Conservation (phyloP, 768 basidiomycete genomes). For the Leccinum fibrillosum region DNA sequence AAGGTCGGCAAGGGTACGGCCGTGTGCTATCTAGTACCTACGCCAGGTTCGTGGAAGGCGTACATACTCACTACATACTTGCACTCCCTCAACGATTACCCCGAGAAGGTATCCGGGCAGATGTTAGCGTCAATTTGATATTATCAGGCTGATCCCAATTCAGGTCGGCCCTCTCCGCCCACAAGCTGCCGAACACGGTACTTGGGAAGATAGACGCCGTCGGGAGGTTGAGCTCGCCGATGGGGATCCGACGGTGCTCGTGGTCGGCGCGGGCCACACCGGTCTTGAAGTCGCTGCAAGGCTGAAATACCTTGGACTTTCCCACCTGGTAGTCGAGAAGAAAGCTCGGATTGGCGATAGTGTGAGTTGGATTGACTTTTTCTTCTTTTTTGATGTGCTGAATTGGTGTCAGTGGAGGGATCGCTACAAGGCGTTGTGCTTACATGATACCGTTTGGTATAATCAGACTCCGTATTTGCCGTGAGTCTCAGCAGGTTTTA, state of each 20-base stretch:
- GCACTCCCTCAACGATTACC: slow-evolving; percentile 53
- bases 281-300: slow-evolving; percentile 65
- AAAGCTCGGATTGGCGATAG: slow-evolving; percentile 50
- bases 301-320: slow-evolving; percentile 57
- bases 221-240: slow-evolving; percentile 44
- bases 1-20: slow-evolving; percentile 49
- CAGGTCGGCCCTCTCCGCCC: slow-evolving; percentile 42
- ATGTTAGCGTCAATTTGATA: not conserved
- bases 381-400: not conserved
- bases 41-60: slow-evolving; percentile 52
- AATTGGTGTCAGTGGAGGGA: slow-evolving; percentile 42
- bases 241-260: slow-evolving; percentile 53
- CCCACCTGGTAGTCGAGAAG: slow-evolving; percentile 55
- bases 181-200: slow-evolving; percentile 44
- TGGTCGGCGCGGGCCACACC: slow-evolving; percentile 65
- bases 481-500: slow-evolving; percentile 27
- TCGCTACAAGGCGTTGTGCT: slow-evolving; percentile 54
- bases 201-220: slow-evolving; percentile 49
- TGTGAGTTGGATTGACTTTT: slow-evolving; percentile 10
- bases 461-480: slow-evolving; percentile 56
- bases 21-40: slow-evolving; percentile 52
- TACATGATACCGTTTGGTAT: slow-evolving; percentile 54
- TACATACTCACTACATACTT: slow-evolving; percentile 59
- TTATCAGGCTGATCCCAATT: not conserved
- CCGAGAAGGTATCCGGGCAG: slow-evolving; percentile 38